Evolutionary conservation across 352 stramenopile genomes (phyloP), one percentile per base, ranked within the genome.

Genomic region (Bremia lactucae): DNA sequence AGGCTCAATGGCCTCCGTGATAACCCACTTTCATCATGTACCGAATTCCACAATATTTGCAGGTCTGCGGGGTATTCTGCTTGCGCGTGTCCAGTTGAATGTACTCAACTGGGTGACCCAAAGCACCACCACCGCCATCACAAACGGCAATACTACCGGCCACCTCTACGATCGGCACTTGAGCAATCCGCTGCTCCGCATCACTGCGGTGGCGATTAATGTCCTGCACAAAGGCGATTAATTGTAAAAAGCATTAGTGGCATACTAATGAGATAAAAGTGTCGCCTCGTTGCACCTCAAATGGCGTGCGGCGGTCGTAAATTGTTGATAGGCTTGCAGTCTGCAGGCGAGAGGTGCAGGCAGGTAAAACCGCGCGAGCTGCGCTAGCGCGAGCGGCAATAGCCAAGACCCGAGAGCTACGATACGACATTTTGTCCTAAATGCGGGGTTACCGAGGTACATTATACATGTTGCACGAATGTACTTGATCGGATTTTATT

Each of bases 41-140:
- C 54, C 82, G 74, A 44, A 96, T 61, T 36, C 88, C 88, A 60
- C 88, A 97, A 66, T 97, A 97, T 68, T 95, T 94, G 83, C 88
- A 97, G 20, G 71, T 83, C 55, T 84, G 64, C 31, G 79, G 60
- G 8, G 54, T 50, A 51, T 85, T 60, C 47, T 79, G 65, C 54
- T 83, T 69, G 23, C 87, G 67, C 39, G 71, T 95, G 68, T 94
- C 75, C 39, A 97, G 66, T 50, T 95, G 73, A 42, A 96, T 96
- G 74, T 93, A 97, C 62, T 99, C 94, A 45, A 98, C 48, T 28
- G 95, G 95, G 75, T 99, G 95, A 37, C 95, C 95, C 23, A 99
- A 70, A 15, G 91, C 85, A 14, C 95, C 95, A 46, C 92, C 93
- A 38, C 95, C 95, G 31, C 95, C 94, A 58, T 98, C 93, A 53